Conservation (phyloP, 345 rosid species). For the Boechera divaricarpa region DNA sequence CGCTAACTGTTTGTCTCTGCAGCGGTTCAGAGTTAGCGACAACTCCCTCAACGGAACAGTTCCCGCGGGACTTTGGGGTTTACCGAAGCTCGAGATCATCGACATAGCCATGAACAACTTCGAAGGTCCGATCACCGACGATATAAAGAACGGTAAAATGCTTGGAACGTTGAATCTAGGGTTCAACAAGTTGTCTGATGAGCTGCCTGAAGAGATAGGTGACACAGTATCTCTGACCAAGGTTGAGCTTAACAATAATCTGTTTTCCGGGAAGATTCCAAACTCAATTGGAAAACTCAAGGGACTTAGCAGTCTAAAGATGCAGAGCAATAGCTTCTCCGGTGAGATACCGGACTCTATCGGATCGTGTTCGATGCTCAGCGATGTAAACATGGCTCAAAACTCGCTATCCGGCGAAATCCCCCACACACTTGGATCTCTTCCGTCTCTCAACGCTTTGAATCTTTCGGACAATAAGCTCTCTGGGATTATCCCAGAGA, state of each 20-base stretch:
- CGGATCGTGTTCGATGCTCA: constrained; percentile 67
- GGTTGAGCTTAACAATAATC: constrained; percentile 63
- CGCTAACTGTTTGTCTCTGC: constrained; percentile 58
- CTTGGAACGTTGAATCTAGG: constrained; percentile 54
- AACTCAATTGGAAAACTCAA: constrained; percentile 59
- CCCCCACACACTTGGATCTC: constrained; percentile 67
- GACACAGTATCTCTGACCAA: constrained; percentile 49
- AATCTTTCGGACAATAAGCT: constrained; percentile 73
- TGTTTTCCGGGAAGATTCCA: constrained; percentile 68
- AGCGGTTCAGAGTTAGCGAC: constrained; percentile 73
- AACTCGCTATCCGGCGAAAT: constrained; percentile 73
- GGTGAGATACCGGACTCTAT: constrained; percentile 68
- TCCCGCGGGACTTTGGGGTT: constrained; percentile 85
- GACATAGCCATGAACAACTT: constrained; percentile 65
- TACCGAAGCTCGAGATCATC: constrained; percentile 64
- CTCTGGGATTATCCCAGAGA: constrained; percentile 68
- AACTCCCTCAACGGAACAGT: constrained; percentile 72
- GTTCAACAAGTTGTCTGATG: constrained; percentile 71
- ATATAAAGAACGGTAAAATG: constrained; percentile 60
- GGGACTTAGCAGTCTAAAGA: constrained; percentile 55
- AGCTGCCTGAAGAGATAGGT: constrained; percentile 72
- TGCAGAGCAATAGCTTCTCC: constrained; percentile 66
- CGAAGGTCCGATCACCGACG: constrained; percentile 64
- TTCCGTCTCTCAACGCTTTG: constrained; percentile 72
- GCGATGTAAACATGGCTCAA: constrained; percentile 66